Conservation (phyloP, 257 asterid genomes). For the Verbascum thapsus region DNA sequence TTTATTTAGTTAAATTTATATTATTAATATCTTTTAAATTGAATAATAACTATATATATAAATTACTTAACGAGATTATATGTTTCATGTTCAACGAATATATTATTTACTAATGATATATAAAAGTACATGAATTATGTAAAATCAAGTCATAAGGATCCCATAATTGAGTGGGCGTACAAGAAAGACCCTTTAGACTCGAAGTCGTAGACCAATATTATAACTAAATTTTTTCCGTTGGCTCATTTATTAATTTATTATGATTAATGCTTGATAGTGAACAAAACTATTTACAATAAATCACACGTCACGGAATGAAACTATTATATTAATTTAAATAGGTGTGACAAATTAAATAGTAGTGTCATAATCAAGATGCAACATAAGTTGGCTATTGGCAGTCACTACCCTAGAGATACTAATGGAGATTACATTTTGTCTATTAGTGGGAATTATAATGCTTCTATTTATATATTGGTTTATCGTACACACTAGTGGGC, state of each 20-base stretch:
- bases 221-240: no score
- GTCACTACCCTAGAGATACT: conserved; percentile 22
- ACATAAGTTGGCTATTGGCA: not conserved
- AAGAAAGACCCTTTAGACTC: no score
- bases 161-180: no score
- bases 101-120: no score
- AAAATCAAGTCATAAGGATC: no score
- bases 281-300: not conserved
- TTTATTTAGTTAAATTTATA: no score
- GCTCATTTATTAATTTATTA: not conserved
- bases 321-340: not conserved
- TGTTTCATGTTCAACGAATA: no score
- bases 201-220: no score
- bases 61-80: no score
- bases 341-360: conserved; percentile 17
- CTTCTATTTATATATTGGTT: not conserved
- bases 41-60: no score
- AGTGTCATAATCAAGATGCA: not conserved
- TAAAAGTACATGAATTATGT: no score
- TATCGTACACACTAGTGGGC: conserved; percentile 12
- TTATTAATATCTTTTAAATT: no score
- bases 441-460: not conserved
- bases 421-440: conserved; percentile 25
- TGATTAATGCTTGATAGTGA: not conserved
- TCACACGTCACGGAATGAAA: not conserved